Percentiles rank a stretch among this genome's conserved stretches.
Evolutionary conservation across 768 basidiomycete species (phyloP).

Genomic region (Suillus fuscotomentosus): DNA sequence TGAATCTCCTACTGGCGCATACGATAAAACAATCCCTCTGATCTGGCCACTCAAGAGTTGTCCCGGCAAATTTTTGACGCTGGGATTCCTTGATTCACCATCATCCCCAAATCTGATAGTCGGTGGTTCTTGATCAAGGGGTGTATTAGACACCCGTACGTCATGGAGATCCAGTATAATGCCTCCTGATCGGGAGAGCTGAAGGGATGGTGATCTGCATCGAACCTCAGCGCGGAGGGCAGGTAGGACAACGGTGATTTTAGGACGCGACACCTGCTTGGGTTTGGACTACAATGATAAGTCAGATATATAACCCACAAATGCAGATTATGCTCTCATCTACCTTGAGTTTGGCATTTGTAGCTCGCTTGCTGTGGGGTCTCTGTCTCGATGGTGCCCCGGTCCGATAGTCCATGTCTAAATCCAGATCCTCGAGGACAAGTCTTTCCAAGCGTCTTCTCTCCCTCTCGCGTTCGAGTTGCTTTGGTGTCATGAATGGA

Average conservation of each 20-base stretch:
- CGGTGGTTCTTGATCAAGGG: slow-evolving; percentile 15
- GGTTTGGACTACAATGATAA: slow-evolving; percentile 1
- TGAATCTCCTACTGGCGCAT: slow-evolving; percentile 37
- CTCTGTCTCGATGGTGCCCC: slow-evolving; percentile 10
- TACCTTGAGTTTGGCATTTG: slow-evolving; percentile 16
- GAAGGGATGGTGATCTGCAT: slow-evolving; percentile 54
- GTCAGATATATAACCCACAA: background rate
- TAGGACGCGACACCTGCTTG: background rate
- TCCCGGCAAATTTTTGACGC: slow-evolving; percentile 7
- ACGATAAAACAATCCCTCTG: slow-evolving; percentile 48
- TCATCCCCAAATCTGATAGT: slow-evolving; percentile 30
- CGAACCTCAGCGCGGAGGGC: slow-evolving; percentile 63
- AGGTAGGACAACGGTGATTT: slow-evolving; percentile 5
- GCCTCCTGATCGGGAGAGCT: slow-evolving; percentile 61
- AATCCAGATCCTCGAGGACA: slow-evolving; percentile 59
- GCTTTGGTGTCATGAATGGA: slow-evolving; percentile 15
- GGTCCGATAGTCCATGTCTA: slow-evolving; percentile 45
- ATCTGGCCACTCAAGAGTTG: slow-evolving; percentile 40
- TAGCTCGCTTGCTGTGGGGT: slow-evolving; percentile 7
- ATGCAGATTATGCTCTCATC: background rate
- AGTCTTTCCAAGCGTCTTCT: slow-evolving; percentile 44
- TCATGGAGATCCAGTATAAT: slow-evolving; percentile 63
- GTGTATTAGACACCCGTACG: slow-evolving; percentile 38
- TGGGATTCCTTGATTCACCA: background rate
- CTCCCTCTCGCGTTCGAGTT: slow-evolving; percentile 34